Evolutionary conservation across 2,329 filamentous ascomycete species (phyloP).

Genomic region (Bipolaris sorokiniana): DNA sequence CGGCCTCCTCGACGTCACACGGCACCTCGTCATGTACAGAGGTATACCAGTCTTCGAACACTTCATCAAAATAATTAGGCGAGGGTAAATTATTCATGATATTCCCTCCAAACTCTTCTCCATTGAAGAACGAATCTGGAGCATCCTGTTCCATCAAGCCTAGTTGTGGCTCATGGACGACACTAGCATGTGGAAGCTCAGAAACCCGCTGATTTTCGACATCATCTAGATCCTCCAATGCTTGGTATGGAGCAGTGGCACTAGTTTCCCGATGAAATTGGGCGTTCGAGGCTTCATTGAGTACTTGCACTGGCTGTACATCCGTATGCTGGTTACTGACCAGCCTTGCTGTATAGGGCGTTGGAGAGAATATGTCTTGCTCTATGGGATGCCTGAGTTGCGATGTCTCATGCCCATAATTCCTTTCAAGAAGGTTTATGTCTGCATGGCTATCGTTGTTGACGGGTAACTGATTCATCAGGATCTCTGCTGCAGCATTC

Average conservation of each 20-base stretch:
- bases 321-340: not conserved
- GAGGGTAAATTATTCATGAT: not conserved
- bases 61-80: not conserved
- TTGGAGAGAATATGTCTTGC: not conserved
- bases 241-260: not conserved
- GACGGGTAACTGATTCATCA: not conserved
- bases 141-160: not conserved
- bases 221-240: not conserved
- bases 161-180: not conserved
- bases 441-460: not conserved
- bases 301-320: not conserved
- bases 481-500: no score
- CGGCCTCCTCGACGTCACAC: not conserved
- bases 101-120: no score
- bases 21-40: not conserved
- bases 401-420: not conserved
- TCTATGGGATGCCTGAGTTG: not conserved
- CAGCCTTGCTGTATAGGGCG: not conserved
- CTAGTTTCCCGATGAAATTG: not conserved
- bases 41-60: slow-evolving; percentile 1
- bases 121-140: not conserved
- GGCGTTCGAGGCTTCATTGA: not conserved
- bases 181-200: not conserved
- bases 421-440: not conserved
- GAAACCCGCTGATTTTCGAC: not conserved